Base-by-base conservation (phyloP, 2,329 filamentous ascomycete genomes). In the Penicillium digitatum region DNA sequence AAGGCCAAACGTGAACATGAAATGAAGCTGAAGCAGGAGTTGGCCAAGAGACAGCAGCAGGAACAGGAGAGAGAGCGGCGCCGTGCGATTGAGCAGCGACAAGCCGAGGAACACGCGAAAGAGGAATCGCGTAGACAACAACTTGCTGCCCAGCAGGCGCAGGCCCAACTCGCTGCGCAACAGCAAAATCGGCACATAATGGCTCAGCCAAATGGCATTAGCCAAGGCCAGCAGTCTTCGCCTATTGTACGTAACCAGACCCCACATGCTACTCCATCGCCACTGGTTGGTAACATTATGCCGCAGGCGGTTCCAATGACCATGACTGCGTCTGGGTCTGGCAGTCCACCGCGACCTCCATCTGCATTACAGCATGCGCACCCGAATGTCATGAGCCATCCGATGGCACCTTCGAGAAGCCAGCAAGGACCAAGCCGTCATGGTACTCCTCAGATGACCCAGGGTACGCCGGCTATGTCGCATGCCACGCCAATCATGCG, bases 131-230 rank as follows among this genome's bases (percentile, higher is more conserved):
- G 71, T 32, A 66, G 70, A 52, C 73, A 75, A 48, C 71, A 74
- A 50, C 55, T 72, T 31, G 72, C 69, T 22, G 72, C 78, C 75
- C 63, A 81, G 73, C 68, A 78, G 76, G 67, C 80, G 48, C 71
- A 77, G 63, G 70, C 72, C 48, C 69, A 71, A 55, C 66, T 75
- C 55, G 70, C 72, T 34, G 72, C 71, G 32, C 68, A 69, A 59
- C 78, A 77, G 34, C 79, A 80, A 59, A 80, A 81, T 47, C 74
- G 80, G 26, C 82, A 83, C 65, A 73, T 74, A 43, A 75, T 81
- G 69, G 70, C 73, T 45, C 72, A 79, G 65, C 59, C 76, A 57
- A 77, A 74, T 56, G 70, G 67, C 10, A 62, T 72, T 32, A 66
- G 69, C 12, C 76, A 78, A 63, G 72, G 68, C 14, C 76, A 74